Evolutionary conservation across 2,329 filamentous ascomycete species (phyloP).

Genomic region (Blastomyces emzantsi): DNA sequence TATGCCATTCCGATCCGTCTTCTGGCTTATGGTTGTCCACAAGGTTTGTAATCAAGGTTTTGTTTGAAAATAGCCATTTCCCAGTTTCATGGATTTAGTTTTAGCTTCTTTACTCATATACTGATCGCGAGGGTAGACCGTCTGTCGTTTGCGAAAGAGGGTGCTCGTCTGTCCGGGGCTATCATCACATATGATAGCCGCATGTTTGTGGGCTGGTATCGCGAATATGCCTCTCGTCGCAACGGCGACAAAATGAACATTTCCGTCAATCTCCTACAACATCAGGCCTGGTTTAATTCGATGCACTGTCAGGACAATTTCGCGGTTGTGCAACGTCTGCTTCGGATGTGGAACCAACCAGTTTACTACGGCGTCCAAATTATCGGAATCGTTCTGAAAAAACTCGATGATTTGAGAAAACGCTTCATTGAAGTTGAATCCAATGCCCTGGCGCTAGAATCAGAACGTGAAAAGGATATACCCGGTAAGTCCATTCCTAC

Average conservation of each 20-base stretch:
- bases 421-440: neutral
- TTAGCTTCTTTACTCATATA: neutral
- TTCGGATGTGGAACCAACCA: constrained; percentile 9
- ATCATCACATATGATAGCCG: constrained; percentile 10
- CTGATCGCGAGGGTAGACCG: neutral
- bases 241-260: constrained; percentile 1
- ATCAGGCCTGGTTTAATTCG: constrained; percentile 7
- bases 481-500: neutral
- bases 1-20: neutral
- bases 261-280: constrained; percentile 2
- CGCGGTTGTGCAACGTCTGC: constrained; percentile 5
- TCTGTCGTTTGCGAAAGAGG: constrained; percentile 7
- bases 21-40: neutral
- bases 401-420: neutral
- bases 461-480: neutral
- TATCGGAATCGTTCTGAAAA: constrained; percentile 1
- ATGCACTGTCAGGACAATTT: constrained; percentile 9
- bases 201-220: constrained; percentile 10
- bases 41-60: neutral
- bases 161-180: constrained; percentile 6
- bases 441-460: neutral
- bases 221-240: constrained; percentile 9
- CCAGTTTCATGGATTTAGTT: neutral
- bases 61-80: neutral
- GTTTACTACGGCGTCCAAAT: constrained; percentile 1